Evolutionary conservation across 2,329 filamentous ascomycete species (phyloP).

Genomic region (Xylariaceae sp.): DNA sequence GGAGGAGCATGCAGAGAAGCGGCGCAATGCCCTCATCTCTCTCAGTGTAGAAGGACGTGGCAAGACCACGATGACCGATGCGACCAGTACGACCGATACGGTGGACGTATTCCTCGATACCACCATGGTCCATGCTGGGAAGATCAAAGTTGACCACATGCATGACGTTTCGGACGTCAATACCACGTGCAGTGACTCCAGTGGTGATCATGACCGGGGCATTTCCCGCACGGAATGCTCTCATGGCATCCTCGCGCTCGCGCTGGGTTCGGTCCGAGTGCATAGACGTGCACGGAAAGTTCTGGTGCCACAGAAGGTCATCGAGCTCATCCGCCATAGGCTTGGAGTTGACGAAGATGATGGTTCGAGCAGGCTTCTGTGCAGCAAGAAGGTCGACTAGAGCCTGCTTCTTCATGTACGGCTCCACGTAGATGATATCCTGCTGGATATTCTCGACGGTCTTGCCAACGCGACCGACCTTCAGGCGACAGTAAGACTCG

Average conservation of each 20-base stretch:
- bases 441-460: slow-evolving; percentile 79
- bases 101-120: slow-evolving; percentile 88
- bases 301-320: slow-evolving; percentile 75
- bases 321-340: slow-evolving; percentile 73
- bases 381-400: slow-evolving; percentile 66
- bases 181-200: slow-evolving; percentile 77
- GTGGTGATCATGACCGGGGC: slow-evolving; percentile 80
- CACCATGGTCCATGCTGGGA: slow-evolving; percentile 66
- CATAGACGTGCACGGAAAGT: slow-evolving; percentile 78
- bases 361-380: slow-evolving; percentile 65
- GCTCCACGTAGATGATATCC: slow-evolving; percentile 60
- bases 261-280: slow-evolving; percentile 80
- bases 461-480: slow-evolving; percentile 79
- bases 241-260: slow-evolving; percentile 87
- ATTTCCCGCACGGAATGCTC: slow-evolving; percentile 68
- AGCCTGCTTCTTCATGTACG: slow-evolving; percentile 58
- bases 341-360: slow-evolving; percentile 87
- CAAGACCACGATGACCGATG: slow-evolving; percentile 79
- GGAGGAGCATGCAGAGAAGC: slow-evolving; percentile 69
- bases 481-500: slow-evolving; percentile 68
- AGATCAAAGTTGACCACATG: slow-evolving; percentile 94
- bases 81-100: slow-evolving; percentile 93
- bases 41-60: slow-evolving; percentile 83
- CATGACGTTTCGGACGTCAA: slow-evolving; percentile 79
- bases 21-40: slow-evolving; percentile 64